Conservation (phyloP, 1,284 basidiomycete species). For the Albatrellus sp. region DNA sequence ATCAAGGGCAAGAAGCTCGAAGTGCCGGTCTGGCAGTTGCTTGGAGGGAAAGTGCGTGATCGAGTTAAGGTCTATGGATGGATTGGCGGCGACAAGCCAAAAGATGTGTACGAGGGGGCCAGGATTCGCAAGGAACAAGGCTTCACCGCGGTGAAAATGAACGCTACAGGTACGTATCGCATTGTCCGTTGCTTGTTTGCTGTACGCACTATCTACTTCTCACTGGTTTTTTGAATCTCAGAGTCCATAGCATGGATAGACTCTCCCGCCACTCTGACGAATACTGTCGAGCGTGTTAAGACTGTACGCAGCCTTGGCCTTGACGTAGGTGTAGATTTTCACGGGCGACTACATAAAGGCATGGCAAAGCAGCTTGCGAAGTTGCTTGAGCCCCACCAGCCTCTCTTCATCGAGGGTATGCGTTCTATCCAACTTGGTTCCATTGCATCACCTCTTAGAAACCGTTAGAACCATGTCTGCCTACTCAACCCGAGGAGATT, state of each 20-base stretch:
- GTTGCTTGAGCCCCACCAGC: slow-evolving; percentile 50
- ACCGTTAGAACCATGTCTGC: slow-evolving; percentile 46
- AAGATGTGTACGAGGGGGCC: slow-evolving; percentile 51
- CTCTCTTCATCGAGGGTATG: slow-evolving; percentile 61
- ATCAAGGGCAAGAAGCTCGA: slow-evolving; percentile 72
- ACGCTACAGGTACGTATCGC: slow-evolving; percentile 38
- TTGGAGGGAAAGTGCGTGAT: slow-evolving; percentile 62
- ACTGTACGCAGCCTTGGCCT: slow-evolving; percentile 51
- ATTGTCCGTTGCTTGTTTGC: not conserved
- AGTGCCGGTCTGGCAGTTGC: slow-evolving; percentile 64
- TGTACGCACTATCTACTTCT: not conserved
- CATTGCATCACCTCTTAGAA: not conserved
- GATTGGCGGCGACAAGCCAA: slow-evolving; percentile 65
- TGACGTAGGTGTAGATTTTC: slow-evolving; percentile 56
- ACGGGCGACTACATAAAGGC: slow-evolving; percentile 56
- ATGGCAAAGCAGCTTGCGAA: slow-evolving; percentile 72
- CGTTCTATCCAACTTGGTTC: not conserved
- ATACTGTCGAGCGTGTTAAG: slow-evolving; percentile 49
- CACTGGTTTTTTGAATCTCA: slow-evolving; percentile 14
- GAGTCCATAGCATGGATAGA: slow-evolving; percentile 35
- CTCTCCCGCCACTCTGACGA: slow-evolving; percentile 37
- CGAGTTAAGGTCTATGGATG: slow-evolving; percentile 50
- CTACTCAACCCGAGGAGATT: slow-evolving; percentile 56
- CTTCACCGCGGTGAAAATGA: slow-evolving; percentile 74
- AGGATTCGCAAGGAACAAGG: slow-evolving; percentile 52